phyloP scores from a whole-genome alignment of 163 green algal genomes.

The Volvox carteri region DNA sequence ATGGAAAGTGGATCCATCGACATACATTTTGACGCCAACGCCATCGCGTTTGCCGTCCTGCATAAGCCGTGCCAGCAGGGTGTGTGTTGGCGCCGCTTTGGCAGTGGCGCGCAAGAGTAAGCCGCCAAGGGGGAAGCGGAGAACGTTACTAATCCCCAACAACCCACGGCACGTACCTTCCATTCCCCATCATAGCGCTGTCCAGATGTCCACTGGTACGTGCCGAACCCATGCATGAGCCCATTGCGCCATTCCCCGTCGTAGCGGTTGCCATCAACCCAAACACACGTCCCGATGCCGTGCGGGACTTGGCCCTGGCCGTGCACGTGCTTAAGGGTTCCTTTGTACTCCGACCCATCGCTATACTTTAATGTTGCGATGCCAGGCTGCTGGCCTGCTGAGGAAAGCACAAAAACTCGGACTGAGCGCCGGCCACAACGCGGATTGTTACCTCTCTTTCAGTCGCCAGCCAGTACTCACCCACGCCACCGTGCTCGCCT shows the following conservation, averaged over 20 bases:
- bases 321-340: slow-evolving; percentile 80
- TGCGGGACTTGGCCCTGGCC: no score
- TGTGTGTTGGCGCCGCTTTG: no score
- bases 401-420: background rate
- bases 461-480: background rate
- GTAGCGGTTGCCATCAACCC: slow-evolving; percentile 94
- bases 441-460: background rate
- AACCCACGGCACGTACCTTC: slow-evolving; percentile 69
- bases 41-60: slow-evolving; percentile 88
- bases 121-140: no score
- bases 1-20: slow-evolving; percentile 91
- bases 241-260: slow-evolving; percentile 93
- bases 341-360: slow-evolving; percentile 69
- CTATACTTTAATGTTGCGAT: slow-evolving; percentile 56
- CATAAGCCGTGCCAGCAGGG: background rate
- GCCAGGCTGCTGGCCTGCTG: slow-evolving; percentile 25
- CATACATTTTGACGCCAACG: slow-evolving; percentile 92
- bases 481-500: slow-evolving; percentile 23
- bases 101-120: no score
- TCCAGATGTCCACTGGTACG: slow-evolving; percentile 90
- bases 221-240: slow-evolving; percentile 95
- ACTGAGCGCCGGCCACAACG: background rate
- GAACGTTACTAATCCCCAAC: no score
- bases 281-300: slow-evolving; percentile 91
- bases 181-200: slow-evolving; percentile 98